Evolutionary conservation across 331 rosid genomes (phyloP).

Genomic region (Malus hybrid): DNA sequence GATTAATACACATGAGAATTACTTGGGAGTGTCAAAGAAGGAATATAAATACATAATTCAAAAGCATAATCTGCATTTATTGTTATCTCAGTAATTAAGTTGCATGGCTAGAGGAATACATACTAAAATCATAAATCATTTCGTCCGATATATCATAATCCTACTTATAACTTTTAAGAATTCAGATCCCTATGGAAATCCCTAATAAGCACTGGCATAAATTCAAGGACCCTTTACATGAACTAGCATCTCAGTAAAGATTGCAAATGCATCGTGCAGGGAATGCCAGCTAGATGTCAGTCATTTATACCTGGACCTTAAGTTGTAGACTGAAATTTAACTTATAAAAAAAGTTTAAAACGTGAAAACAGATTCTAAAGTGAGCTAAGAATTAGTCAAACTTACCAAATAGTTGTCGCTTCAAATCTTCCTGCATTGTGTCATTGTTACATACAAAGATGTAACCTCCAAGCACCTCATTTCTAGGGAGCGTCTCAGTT

Average conservation of each 20-base stretch:
- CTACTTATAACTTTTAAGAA: background rate
- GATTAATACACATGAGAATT: constrained; percentile 5
- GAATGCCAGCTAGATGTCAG: background rate
- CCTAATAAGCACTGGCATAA: background rate
- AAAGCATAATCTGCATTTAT: background rate
- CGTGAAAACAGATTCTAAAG: background rate
- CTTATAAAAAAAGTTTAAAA: too few relatives aligned
- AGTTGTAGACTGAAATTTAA: background rate
- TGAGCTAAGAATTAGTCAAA: background rate
- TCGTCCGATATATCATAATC: background rate
- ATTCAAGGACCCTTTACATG: background rate
- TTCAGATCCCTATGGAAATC: background rate
- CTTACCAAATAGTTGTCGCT: constrained; percentile 93
- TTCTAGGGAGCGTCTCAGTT: constrained; percentile 91
- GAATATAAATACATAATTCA: background rate
- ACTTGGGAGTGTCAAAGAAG: background rate
- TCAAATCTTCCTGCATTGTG: constrained; percentile 98
- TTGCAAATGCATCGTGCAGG: background rate
- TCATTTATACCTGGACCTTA: background rate
- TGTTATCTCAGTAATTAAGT: background rate
- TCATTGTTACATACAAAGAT: constrained; percentile 98
- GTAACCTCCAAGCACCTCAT: constrained; percentile 99
- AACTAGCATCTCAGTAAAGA: background rate
- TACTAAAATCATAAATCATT: background rate
- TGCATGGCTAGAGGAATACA: background rate